Evolutionary conservation across 2,329 filamentous ascomycete species (phyloP).

Genomic region (Xylaria digitata): DNA sequence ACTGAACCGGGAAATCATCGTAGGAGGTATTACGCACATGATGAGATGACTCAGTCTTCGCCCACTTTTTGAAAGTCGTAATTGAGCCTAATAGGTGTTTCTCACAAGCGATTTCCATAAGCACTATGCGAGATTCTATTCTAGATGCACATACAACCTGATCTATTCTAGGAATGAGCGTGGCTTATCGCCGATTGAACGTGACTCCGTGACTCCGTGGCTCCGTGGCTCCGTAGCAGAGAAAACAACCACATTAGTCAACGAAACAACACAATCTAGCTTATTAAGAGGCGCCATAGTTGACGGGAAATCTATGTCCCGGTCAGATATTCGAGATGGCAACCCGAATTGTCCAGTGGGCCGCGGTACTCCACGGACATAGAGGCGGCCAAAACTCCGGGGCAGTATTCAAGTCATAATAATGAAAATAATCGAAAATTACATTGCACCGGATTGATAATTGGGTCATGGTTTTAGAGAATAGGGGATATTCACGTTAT

Average conservation of each 20-base stretch:
- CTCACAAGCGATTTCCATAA: no score
- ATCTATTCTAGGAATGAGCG: no score
- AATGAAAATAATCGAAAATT: background rate
- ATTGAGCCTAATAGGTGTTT: no score
- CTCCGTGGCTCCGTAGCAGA: no score
- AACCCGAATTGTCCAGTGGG: constrained; percentile 3
- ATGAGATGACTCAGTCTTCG: constrained; percentile 1
- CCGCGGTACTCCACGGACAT: constrained; percentile 10
- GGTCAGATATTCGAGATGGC: background rate
- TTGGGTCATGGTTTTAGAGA: no score
- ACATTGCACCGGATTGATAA: background rate
- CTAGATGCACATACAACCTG: no score
- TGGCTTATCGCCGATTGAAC: background rate
- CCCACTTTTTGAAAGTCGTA: background rate
- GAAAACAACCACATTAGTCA: background rate
- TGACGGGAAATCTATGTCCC: background rate
- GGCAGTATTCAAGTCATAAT: background rate
- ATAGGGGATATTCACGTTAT: background rate
- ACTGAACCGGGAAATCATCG: no score
- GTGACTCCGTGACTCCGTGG: background rate
- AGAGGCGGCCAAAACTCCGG: background rate
- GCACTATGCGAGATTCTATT: no score
- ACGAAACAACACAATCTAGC: background rate
- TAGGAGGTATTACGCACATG: background rate
- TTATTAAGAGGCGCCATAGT: no score